Evolutionary conservation across 192 early-diverging fungal species (phyloP), one percentile per base, ranked within the genome.

Genomic region (Dissophora globulifera): DNA sequence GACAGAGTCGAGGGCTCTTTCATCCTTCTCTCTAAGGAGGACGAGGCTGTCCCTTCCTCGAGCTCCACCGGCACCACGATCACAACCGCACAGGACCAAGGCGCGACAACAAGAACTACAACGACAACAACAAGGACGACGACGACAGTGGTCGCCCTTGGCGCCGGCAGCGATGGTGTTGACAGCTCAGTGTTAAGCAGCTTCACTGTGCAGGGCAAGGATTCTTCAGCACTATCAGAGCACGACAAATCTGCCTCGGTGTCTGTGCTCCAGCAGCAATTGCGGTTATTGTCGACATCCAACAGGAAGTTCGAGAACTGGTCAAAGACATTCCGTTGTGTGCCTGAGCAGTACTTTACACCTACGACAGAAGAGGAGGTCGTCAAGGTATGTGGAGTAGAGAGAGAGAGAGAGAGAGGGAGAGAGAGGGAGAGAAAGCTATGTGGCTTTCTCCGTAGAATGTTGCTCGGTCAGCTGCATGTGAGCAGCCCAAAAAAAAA

Each of bases 241-340:
- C 25, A 43, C 61, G n/a, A 19, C 61, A 6, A 45, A 35, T 13
- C 41, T 26, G 22, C 33, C 26, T 50, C 20, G 47, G 33, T 30
- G 19, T 58, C 54, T 10, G 27, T 40, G 23, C 29, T 78, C 11
- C 25, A 69, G 22, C 29, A 70, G 58, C 23, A 69, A 59, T 56
- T 79, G 11, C 32, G 42, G n/a, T 31, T 30, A n/a, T 42, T 79
- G 16, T 51, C 62, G 3, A 61, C 31, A 30, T 31, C 49, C 9
- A 66, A 60, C 30, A 45, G 42, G 45, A 51, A 69, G 41, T 90
- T 91, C 47, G 58, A 72, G 48, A 93, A 93, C 81, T 93, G 90
- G 92, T 83, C 90, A 33, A 69, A 82, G 23, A 91, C 90, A 0
- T 91, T 91, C 51, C 47, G 55, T 5, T 87, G 87, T 66, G 50